Conservation (phyloP, 805 yeast genomes). For the Candida easanensis region DNA sequence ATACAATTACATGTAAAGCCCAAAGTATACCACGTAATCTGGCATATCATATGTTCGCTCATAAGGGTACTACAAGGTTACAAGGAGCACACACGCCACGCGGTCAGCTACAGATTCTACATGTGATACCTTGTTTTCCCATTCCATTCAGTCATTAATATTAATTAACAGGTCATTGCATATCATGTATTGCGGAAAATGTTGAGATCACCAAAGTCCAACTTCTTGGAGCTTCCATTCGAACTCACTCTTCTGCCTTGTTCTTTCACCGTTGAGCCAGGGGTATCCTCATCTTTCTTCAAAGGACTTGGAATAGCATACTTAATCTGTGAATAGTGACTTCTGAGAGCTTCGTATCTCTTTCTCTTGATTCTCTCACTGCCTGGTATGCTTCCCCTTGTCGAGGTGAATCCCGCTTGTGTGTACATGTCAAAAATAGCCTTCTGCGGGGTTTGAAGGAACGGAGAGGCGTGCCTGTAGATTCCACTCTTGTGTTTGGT, state of each 20-base stretch:
- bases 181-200: slow-evolving; percentile 5
- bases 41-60: no score
- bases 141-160: no score
- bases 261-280: neutral
- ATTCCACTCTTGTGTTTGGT: slow-evolving; percentile 10
- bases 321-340: slow-evolving; percentile 33
- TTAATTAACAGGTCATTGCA: neutral
- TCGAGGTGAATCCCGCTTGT: neutral
- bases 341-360: slow-evolving; percentile 35
- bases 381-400: slow-evolving; percentile 33
- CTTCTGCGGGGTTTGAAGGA: slow-evolving; percentile 24
- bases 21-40: no score
- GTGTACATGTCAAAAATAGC: slow-evolving; percentile 3
- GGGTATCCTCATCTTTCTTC: neutral
- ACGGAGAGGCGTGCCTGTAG: slow-evolving; percentile 4
- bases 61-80: no score
- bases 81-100: no score
- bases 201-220: slow-evolving; percentile 10
- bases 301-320: slow-evolving; percentile 39
- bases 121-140: no score
- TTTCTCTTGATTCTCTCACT: slow-evolving; percentile 34
- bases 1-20: no score
- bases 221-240: slow-evolving; percentile 9
- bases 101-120: no score
- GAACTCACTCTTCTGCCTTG: neutral